These are phyloP conservation scores for Rhodotorula sp. DNA, from an alignment of 1,284 basidiomycete species.

Conservation along the genomic window DNA sequence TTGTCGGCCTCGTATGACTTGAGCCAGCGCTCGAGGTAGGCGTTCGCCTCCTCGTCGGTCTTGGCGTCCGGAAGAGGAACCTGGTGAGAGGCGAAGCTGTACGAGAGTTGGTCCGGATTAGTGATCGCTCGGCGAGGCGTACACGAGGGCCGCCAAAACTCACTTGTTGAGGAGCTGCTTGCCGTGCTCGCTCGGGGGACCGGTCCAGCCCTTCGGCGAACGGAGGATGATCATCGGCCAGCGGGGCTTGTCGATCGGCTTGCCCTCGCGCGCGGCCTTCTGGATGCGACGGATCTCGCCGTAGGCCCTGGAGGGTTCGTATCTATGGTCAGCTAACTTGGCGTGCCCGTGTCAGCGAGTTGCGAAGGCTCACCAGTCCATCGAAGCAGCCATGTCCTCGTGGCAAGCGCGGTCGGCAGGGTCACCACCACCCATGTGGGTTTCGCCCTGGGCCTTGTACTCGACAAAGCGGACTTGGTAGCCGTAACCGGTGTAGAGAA, in stretches of 20 bases:
- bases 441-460: constrained; percentile 52
- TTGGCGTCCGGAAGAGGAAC: constrained; percentile 74
- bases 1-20: constrained; percentile 48
- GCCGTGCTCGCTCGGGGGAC: constrained; percentile 45
- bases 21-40: constrained; percentile 67
- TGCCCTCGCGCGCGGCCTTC: constrained; percentile 64
- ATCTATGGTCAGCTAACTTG: background rate
- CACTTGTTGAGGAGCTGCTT: constrained; percentile 36
- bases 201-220: constrained; percentile 65
- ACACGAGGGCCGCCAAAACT: background rate
- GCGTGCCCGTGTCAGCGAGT: background rate
- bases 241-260: constrained; percentile 74
- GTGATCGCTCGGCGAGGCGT: background rate
- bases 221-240: constrained; percentile 82
- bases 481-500: constrained; percentile 63
- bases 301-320: constrained; percentile 41
- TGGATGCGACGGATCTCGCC: constrained; percentile 62
- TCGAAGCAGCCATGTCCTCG: constrained; percentile 64
- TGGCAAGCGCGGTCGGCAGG: constrained; percentile 54
- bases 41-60: constrained; percentile 62
- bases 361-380: constrained; percentile 62
- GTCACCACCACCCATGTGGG: constrained; percentile 38
- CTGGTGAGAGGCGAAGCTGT: constrained; percentile 55
- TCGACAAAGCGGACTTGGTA: constrained; percentile 80
- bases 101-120: background rate